A percentile compares a stretch with the other conserved stretches of the same genome.
Conservation (phyloP, 257 asterid genomes). For the Ilex aquifolium region DNA sequence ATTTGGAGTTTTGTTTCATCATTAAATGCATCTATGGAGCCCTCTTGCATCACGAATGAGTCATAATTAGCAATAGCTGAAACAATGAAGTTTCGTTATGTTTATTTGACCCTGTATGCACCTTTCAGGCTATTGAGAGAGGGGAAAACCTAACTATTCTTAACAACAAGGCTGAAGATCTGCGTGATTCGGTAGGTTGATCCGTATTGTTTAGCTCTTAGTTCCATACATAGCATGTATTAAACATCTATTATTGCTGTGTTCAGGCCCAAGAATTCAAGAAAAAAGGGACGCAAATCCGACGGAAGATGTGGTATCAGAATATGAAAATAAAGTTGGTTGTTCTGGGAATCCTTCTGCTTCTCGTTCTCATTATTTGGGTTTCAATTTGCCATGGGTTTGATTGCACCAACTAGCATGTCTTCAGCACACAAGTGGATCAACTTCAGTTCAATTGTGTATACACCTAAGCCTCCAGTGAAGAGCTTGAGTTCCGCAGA, state of each 20-base stretch:
- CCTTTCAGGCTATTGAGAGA: conserved; percentile 66
- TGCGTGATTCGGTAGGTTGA: conserved; percentile 59
- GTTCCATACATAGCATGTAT: background rate
- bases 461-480: too few relatives aligned
- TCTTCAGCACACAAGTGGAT: background rate
- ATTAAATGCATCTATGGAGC: background rate
- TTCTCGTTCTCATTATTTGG: conserved; percentile 64
- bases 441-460: too few relatives aligned
- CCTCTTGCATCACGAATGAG: background rate
- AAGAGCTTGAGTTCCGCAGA: too few relatives aligned
- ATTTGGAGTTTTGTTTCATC: too few relatives aligned
- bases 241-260: conserved; percentile 1
- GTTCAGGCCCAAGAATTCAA: conserved; percentile 63
- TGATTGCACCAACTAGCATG: conserved; percentile 50
- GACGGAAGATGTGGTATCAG: conserved; percentile 87
- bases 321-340: conserved; percentile 81
- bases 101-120: conserved; percentile 2
- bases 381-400: conserved; percentile 72
- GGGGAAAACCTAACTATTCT: conserved; percentile 67
- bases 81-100: background rate
- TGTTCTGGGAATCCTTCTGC: conserved; percentile 60
- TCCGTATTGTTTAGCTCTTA: background rate
- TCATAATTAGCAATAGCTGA: background rate
- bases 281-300: conserved; percentile 47
- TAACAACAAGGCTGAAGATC: conserved; percentile 61